These are phyloP conservation scores for Camelina laxa DNA, from an alignment of 345 rosid genomes.

Conservation along the genomic window DNA sequence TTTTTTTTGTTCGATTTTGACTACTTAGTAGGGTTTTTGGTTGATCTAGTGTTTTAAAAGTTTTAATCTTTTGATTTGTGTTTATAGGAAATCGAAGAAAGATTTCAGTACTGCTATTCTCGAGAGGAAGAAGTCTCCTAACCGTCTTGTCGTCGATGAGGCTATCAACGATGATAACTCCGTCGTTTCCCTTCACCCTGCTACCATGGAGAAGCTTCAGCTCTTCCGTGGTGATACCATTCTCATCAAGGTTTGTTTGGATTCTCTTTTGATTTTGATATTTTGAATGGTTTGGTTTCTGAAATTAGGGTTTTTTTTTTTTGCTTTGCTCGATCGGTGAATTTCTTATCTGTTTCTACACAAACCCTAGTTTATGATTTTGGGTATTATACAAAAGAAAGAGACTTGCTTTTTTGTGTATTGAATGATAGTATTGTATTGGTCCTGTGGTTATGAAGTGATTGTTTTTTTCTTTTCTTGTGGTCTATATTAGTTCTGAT, in stretches of 20 bases:
- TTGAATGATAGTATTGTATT: neutral
- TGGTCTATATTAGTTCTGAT: neutral
- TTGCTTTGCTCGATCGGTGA: neutral
- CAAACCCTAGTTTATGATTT: conserved; percentile 21
- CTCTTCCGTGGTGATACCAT: conserved; percentile 97
- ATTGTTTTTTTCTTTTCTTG: neutral
- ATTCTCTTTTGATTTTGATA: conserved; percentile 16
- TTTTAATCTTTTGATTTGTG: neutral
- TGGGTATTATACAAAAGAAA: neutral
- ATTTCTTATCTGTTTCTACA: conserved; percentile 4
- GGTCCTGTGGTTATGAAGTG: neutral
- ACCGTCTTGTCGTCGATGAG: conserved; percentile 93
- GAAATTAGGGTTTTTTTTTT: neutral
- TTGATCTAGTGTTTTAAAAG: conserved; percentile 8
- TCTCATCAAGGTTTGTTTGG: conserved; percentile 71
- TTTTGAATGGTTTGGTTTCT: conserved; percentile 11
- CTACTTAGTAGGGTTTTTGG: conserved; percentile 24
- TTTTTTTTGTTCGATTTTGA: conserved; percentile 8
- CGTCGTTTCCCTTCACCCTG: conserved; percentile 87
- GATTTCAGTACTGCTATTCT: conserved; percentile 95
- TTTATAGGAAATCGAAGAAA: conserved; percentile 73
- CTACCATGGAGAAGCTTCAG: conserved; percentile 99
- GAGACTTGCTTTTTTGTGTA: conserved; percentile 4
- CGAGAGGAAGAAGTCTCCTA: conserved; percentile 92
- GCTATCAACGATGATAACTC: conserved; percentile 93